A percentile compares a stretch with the other conserved stretches of the same genome.
Conservation (phyloP, 371 early-diverging fungal species). For the Cokeromyces recurvatus region DNA sequence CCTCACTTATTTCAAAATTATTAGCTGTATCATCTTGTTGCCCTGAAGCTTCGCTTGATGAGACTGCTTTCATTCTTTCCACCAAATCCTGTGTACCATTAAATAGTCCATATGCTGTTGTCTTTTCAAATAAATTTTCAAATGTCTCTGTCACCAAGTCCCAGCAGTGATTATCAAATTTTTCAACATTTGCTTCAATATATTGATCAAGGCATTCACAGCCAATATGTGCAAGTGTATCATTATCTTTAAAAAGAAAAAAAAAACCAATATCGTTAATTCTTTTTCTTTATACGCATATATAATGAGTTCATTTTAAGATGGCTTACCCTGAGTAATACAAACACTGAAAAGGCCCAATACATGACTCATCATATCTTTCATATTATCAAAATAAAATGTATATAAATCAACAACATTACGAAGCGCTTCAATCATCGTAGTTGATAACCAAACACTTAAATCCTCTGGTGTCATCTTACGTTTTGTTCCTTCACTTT, state of each 20-base stretch:
- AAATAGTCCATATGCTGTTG: conserved; percentile 80
- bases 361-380: conserved; percentile 67
- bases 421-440: conserved; percentile 81
- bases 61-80: conserved; percentile 21
- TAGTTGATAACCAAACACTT: conserved; percentile 56
- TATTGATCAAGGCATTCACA: conserved; percentile 87
- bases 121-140: conserved; percentile 67
- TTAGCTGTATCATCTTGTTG: neutral
- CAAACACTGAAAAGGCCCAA: conserved; percentile 77
- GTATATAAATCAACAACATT: conserved; percentile 85
- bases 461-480: conserved; percentile 44
- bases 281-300: neutral
- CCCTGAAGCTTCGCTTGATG: neutral
- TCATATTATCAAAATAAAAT: conserved; percentile 66
- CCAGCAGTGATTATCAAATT: conserved; percentile 70
- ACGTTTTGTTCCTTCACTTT: conserved; percentile 27
- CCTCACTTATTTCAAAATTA: conserved; percentile 28
- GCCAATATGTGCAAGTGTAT: conserved; percentile 88
- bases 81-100: conserved; percentile 48
- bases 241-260: conserved; percentile 56
- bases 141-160: conserved; percentile 65
- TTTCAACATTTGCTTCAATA: conserved; percentile 71
- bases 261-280: neutral
- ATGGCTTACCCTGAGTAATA: conserved; percentile 66
- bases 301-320: too few relatives aligned